Base-by-base conservation (phyloP, 306 rosid genomes). In the Castanospermum australe region DNA sequence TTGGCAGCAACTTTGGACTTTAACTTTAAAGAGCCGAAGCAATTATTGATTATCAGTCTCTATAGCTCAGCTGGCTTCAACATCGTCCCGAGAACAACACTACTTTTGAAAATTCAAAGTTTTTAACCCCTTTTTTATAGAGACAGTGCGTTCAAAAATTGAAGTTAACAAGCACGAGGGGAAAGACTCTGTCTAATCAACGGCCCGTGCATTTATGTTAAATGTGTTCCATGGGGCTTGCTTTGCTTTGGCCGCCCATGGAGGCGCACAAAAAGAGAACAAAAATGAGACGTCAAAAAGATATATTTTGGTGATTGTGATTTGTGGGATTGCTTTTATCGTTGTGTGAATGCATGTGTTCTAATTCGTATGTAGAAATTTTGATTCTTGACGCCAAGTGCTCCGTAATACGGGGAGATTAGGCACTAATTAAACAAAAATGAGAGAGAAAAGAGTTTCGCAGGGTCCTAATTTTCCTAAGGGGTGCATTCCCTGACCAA, bases 81-180 rank as follows among this genome's bases (percentile, higher is more conserved):
- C 73, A 64, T 9, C 5, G 12, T 62, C 33, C 0, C 5, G 41
- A 75, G 17, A 78, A 67, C 5, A 55, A 1, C 81, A 8, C 22
- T 57, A 63, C 67, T 51, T 73, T 64, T 5, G 20, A 76, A 64
- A 73, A 69, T 78, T 75, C 15, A 56, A 81, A 14, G 35, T 10
- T 67, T 69, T 79, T 28, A 47, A 17, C 42, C 8, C 14, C 30
- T n/a, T 55, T 75, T 59, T 47, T 17, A 13, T 2, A 17, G 14
- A 44, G 38, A 81, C 48, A 50, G 71, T 33, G 52, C 2, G 11
- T 51, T 65, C 47, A 47, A 39, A 47, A 15, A 30, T 3, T 61
- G 80, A 76, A 24, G 83, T 77, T 77, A 72, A 72, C 77, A 50
- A 25, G 67, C 76, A 65, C 85, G 24, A 71, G 2, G 12, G 35